Percentiles rank a stretch among this genome's conserved stretches.
Conservation (phyloP, 2,329 filamentous ascomycete species). For the Penicillium sp. region DNA sequence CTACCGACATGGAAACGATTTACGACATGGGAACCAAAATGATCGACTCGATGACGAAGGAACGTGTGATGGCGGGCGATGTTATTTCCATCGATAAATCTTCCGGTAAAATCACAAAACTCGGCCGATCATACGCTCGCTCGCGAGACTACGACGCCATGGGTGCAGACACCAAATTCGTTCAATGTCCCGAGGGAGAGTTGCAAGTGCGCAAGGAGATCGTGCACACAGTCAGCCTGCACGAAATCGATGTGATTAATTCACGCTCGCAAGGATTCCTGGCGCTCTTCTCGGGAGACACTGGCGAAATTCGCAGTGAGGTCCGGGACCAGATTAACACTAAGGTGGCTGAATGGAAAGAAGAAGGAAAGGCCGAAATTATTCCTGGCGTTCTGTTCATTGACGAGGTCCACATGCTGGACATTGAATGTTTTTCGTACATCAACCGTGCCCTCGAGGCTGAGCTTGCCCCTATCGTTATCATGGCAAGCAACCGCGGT, state of each 20-base stretch:
- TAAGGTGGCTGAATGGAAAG: conserved; percentile 98
- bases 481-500: conserved; percentile 97
- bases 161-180: conserved; percentile 96
- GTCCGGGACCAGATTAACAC: conserved; percentile 98
- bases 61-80: conserved; percentile 97
- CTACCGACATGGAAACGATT: conserved; percentile 98
- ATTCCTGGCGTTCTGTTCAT: conserved; percentile 97
- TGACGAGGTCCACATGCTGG: conserved; percentile 98
- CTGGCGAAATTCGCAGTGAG: conserved; percentile 93
- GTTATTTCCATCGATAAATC: conserved; percentile 99
- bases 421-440: conserved; percentile 98
- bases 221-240: conserved; percentile 90
- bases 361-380: conserved; percentile 97
- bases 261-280: conserved; percentile 97
- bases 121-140: conserved; percentile 88
- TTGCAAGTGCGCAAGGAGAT: conserved; percentile 96
- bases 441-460: conserved; percentile 95
- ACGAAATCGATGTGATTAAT: conserved; percentile 99
- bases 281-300: conserved; percentile 94
- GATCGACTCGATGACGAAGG: conserved; percentile 99
- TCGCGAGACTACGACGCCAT: conserved; percentile 98
- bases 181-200: conserved; percentile 95
- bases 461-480: conserved; percentile 91
- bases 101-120: conserved; percentile 94
- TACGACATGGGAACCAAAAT: conserved; percentile 99